These are phyloP conservation scores for Helianthus tuberosus DNA, from an alignment of 129 eudicot genomes.

Conservation along the genomic window DNA sequence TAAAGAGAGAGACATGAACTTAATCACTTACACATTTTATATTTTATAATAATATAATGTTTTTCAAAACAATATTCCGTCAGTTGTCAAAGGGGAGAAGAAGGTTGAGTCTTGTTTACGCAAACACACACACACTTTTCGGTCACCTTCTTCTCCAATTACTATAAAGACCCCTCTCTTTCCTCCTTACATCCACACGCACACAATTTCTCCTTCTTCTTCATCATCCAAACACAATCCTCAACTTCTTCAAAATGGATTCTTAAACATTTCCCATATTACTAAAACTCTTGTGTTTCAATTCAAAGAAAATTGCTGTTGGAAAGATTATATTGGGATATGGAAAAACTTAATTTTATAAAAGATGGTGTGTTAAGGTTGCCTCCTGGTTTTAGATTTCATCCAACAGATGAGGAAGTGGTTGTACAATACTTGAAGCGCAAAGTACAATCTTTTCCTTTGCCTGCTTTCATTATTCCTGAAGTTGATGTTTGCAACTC, in stretches of 20 bases:
- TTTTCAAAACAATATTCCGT: conserved; percentile 28
- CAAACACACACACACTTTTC: conserved; percentile 46
- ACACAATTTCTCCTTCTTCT: neutral
- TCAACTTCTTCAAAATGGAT: no score
- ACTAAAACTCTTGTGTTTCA: no score
- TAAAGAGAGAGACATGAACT: neutral
- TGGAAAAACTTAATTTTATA: conserved; percentile 27
- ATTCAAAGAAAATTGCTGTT: neutral
- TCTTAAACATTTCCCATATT: no score
- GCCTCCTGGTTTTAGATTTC: conserved; percentile 68
- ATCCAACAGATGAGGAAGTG: conserved; percentile 55
- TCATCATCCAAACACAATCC: neutral
- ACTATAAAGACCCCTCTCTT: conserved; percentile 55
- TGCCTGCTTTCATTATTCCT: conserved; percentile 50
- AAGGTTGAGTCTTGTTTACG: conserved; percentile 87
- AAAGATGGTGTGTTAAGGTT: conserved; percentile 50
- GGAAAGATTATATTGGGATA: neutral
- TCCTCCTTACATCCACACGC: conserved; percentile 28
- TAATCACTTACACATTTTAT: neutral
- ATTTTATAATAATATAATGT: neutral
- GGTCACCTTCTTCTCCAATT: conserved; percentile 43
- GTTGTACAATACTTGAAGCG: conserved; percentile 45
- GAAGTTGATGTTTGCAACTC: conserved; percentile 37
- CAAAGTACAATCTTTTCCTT: conserved; percentile 41
- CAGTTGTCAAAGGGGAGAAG: conserved; percentile 56